phyloP scores from a whole-genome alignment of 169 alveolate genomes.

The Plasmodium inui region DNA sequence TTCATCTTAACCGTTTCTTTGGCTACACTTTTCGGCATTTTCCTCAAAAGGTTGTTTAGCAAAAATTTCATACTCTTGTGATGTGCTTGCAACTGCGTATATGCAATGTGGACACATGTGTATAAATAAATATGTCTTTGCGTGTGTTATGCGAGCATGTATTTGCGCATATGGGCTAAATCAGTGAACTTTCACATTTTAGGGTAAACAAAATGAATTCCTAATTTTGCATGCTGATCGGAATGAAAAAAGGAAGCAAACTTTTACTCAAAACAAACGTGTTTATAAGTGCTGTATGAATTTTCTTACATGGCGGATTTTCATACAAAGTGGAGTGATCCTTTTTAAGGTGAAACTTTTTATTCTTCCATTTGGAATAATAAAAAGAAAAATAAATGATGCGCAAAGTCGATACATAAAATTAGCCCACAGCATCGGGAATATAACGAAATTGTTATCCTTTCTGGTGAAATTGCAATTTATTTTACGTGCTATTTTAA shows the following conservation, averaged over 20 bases:
- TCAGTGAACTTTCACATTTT: background rate
- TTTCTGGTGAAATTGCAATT: background rate
- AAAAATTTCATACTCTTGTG: slow-evolving; percentile 8
- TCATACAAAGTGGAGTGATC: background rate
- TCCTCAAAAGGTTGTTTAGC: slow-evolving; percentile 24
- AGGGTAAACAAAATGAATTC: background rate
- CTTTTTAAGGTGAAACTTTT: background rate
- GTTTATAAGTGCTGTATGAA: background rate
- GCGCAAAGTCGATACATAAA: background rate
- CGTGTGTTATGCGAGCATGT: background rate
- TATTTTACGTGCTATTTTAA: background rate
- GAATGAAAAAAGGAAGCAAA: background rate
- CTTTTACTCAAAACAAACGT: background rate
- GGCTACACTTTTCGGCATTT: slow-evolving; percentile 51
- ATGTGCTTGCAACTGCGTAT: slow-evolving; percentile 3
- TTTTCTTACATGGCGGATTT: background rate
- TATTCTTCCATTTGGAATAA: background rate
- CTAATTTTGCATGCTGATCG: background rate
- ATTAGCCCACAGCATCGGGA: background rate
- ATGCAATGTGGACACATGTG: background rate
- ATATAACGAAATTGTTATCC: background rate
- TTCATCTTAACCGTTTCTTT: slow-evolving; percentile 41
- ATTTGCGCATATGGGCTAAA: background rate
- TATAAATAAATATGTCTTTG: background rate
- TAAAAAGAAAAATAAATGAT: background rate